Percentiles rank a stretch among this genome's conserved stretches.
Conservation (phyloP, 176 grass and related monocot species). For the Cenchrus purpureus region DNA sequence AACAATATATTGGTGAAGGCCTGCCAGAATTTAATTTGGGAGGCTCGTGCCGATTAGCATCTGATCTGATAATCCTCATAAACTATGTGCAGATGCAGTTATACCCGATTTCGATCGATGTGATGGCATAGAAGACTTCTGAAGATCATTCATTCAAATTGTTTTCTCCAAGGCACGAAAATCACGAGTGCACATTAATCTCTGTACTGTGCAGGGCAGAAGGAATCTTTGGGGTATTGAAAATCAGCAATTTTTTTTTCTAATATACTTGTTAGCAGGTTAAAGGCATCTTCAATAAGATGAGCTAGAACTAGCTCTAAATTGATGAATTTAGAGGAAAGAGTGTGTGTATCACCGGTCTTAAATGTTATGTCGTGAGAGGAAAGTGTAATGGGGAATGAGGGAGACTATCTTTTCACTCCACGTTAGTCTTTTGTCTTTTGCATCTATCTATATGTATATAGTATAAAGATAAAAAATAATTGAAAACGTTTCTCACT, state of each 20-base stretch:
- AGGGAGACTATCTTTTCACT: too few species aligned
- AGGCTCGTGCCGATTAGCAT: conserved; percentile 28
- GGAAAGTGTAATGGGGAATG: too few species aligned
- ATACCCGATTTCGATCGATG: conserved; percentile 12
- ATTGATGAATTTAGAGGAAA: too few species aligned
- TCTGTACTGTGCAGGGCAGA: neutral
- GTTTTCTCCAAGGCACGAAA: neutral
- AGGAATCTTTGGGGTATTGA: conserved; percentile 24
- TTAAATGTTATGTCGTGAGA: too few species aligned
- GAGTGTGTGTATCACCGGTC: too few species aligned
- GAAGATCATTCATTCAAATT: neutral
- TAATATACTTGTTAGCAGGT: too few species aligned
- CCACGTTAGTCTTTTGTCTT: too few species aligned
- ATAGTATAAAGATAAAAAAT: too few species aligned
- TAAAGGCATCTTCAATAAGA: too few species aligned
- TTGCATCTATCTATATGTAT: too few species aligned
- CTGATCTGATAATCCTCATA: conserved; percentile 8
- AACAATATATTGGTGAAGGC: conserved; percentile 18
- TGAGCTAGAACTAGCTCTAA: too few species aligned
- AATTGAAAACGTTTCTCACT: too few species aligned
- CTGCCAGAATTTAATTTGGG: conserved; percentile 4
- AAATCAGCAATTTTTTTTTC: neutral
- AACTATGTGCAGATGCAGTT: conserved; percentile 19
- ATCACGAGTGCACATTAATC: neutral
- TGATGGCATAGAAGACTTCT: conserved; percentile 12